Base-by-base conservation (phyloP, 2,329 filamentous ascomycete genomes). In the Helotiales sp. region DNA sequence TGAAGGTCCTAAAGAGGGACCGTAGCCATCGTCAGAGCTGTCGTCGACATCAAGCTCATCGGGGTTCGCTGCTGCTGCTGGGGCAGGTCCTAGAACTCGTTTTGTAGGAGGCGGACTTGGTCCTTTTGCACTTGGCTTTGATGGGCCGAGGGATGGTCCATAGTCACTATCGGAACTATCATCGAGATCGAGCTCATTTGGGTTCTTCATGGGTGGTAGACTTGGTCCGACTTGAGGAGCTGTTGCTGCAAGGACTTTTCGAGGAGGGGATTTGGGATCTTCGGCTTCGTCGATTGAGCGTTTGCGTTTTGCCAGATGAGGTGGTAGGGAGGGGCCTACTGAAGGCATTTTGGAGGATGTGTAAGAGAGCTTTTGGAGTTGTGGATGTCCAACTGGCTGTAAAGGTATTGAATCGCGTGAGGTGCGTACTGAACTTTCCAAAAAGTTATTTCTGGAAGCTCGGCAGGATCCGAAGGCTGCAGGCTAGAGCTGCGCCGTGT, bases 301-400 rank as follows among this genome's bases (percentile, higher is more conserved):
- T 67, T 86, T 87, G 67, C 85, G 80, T 71, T 87, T 87, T 31
- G 82, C 57, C 40, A 88, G 79, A 61, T 89, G 84, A 4, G 88
- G 80, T 12, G 90, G 89, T 24, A 92, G 73, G 59, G 86, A 79
- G 13, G 90, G 89, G 5, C 89, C 88, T 68, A 90, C 62, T 7
- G 66, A 64, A 58, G 69, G 60, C 70, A 72, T 72, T 3, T 27
- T 63, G 54, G 12, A 22, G 42, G 47, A 42, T 34, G 49, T 60
- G 54, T 57, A 30, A 24, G 44, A 51, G 10, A 48, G 30, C 36
- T 48, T 34, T 40, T 38, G 13, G 29, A 33, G 29, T 50, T n/a
- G n/a, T n/a, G n/a, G n/a, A n/a, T n/a, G n/a, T n/a, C n/a, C n/a
- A n/a, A n/a, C n/a, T n/a, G n/a, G n/a, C n/a, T n/a, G n/a, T n/a